Conservation (phyloP, 768 basidiomycete genomes). For the Gelatoporia subvermispora region DNA sequence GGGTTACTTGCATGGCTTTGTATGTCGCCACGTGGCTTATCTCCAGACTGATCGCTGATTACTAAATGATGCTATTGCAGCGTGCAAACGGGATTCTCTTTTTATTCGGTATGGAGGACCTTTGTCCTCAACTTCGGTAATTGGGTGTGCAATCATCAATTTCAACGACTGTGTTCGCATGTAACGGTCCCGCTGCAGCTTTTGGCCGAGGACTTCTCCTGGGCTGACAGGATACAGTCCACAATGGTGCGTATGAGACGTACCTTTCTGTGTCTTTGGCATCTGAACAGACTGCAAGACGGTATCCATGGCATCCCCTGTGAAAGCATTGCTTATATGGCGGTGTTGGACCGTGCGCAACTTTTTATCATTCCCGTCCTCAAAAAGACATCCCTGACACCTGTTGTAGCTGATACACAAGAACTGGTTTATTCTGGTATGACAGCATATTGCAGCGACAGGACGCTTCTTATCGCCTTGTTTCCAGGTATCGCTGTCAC, state of each 20-base stretch:
- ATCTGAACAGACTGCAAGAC: slow-evolving; percentile 7
- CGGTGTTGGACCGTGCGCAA: slow-evolving; percentile 21
- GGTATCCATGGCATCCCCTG: slow-evolving; percentile 18
- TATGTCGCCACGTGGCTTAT: no score
- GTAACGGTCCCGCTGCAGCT: not conserved
- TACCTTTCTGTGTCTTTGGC: not conserved
- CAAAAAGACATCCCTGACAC: not conserved
- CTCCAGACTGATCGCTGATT: no score
- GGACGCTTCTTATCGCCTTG: not conserved
- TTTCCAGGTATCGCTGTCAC: slow-evolving; percentile 3
- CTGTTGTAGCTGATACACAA: slow-evolving; percentile 9
- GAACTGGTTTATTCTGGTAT: slow-evolving; percentile 11
- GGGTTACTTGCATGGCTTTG: slow-evolving; percentile 19
- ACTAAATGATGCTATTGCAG: no score
- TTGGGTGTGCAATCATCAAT: slow-evolving; percentile 10
- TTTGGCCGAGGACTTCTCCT: slow-evolving; percentile 9
- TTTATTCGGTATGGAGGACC: slow-evolving; percentile 18
- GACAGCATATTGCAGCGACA: not conserved
- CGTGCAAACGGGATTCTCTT: slow-evolving; percentile 17
- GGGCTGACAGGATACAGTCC: slow-evolving; percentile 16
- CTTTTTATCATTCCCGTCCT: not conserved
- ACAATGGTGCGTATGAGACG: slow-evolving; percentile 2
- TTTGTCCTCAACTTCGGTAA: slow-evolving; percentile 20
- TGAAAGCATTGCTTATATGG: slow-evolving; percentile 24
- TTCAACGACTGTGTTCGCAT: not conserved